These are phyloP conservation scores for Spathaspora sp. DNA, from an alignment of 805 yeast species.

Conservation along the genomic window DNA sequence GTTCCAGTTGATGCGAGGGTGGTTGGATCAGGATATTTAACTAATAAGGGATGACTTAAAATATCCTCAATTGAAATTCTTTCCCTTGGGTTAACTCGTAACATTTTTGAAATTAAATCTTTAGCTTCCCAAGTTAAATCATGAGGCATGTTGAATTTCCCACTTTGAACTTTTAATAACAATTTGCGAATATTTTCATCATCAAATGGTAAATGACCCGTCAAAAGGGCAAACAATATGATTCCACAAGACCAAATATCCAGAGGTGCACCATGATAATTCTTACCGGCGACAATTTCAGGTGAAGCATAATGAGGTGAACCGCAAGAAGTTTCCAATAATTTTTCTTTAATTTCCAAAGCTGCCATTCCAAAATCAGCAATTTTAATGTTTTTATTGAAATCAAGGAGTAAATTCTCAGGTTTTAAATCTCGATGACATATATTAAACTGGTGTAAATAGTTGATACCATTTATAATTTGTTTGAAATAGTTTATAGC, in stretches of 20 bases:
- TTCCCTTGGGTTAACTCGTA: slow-evolving; percentile 74
- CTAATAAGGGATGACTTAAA: slow-evolving; percentile 74
- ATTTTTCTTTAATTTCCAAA: slow-evolving; percentile 72
- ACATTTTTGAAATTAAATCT: slow-evolving; percentile 77
- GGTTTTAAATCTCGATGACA: slow-evolving; percentile 88
- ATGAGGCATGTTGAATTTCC: slow-evolving; percentile 79
- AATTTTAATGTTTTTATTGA: slow-evolving; percentile 83
- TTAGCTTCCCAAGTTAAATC: slow-evolving; percentile 79
- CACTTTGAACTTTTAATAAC: slow-evolving; percentile 86
- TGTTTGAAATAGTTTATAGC: slow-evolving; percentile 89
- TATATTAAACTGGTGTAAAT: slow-evolving; percentile 82
- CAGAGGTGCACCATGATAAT: slow-evolving; percentile 93
- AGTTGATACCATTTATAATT: slow-evolving; percentile 76
- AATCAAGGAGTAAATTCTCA: slow-evolving; percentile 75
- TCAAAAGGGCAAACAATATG: slow-evolving; percentile 84
- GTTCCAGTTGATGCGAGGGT: slow-evolving; percentile 18
- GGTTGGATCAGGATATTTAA: slow-evolving; percentile 56
- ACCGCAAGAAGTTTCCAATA: slow-evolving; percentile 94
- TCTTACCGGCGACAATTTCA: slow-evolving; percentile 92
- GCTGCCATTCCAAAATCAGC: slow-evolving; percentile 99
- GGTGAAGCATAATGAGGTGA: slow-evolving; percentile 99
- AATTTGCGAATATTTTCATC: slow-evolving; percentile 90
- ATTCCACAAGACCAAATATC: slow-evolving; percentile 99
- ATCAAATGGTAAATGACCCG: slow-evolving; percentile 96
- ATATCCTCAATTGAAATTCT: slow-evolving; percentile 80